Conservation (phyloP, 441 rosid species). For the California macrophylla region DNA sequence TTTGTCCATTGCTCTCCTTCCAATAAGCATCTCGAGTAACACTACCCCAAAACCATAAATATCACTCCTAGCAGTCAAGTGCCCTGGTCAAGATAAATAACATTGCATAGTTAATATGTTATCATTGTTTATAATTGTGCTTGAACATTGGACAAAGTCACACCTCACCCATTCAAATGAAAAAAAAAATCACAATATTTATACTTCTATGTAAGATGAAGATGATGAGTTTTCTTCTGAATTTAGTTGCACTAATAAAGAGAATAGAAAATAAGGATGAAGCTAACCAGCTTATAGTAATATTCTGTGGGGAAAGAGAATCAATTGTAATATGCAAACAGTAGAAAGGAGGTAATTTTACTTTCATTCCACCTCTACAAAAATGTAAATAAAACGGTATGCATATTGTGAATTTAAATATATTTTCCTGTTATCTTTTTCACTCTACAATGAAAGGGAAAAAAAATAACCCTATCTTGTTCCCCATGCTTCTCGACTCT, state of each 20-base stretch:
- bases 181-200: background rate
- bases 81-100: constrained; percentile 43
- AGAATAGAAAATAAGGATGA: background rate
- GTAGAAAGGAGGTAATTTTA: background rate
- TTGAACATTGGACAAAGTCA: background rate
- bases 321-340: background rate
- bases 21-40: constrained; percentile 87
- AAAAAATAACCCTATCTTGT: background rate
- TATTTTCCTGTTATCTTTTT: background rate
- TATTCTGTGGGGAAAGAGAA: background rate
- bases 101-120: constrained; percentile 9
- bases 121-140: background rate
- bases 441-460: background rate
- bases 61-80: constrained; percentile 89
- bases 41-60: constrained; percentile 93
- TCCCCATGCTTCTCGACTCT: background rate
- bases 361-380: background rate
- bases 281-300: background rate
- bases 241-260: background rate
- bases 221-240: background rate
- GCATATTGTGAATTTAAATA: background rate
- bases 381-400: background rate
- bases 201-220: background rate
- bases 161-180: background rate
- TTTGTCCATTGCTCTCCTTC: constrained; percentile 92